Base-by-base conservation (phyloP, 345 rosid species). In the Acer campestre region DNA sequence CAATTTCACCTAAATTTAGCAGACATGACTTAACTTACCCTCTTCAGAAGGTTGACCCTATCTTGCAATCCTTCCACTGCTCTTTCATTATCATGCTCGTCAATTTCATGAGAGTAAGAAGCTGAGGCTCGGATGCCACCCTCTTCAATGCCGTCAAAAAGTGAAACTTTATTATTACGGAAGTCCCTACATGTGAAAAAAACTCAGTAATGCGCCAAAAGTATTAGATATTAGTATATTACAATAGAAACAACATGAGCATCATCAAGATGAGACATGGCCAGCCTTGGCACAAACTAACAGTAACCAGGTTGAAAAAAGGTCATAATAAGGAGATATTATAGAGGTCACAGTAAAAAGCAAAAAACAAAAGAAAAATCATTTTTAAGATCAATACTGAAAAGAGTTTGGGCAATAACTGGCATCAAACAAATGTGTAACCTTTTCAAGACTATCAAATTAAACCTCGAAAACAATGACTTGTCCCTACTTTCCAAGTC, bases 41-140 rank as follows among this genome's bases (percentile, higher is more conserved):
- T 86, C 86, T 95, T 95, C 73, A 95, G 88, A 74, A 92, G 87
- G 86, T 62, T 84, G 82, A 90, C 98, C 81, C 97, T 89, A 80
- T 93, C 99, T 86, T 93, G 98, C 82, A 95, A 86, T 44, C 96
- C 99, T 78, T 95, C 99, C 86, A 93, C 46, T 29, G 96, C 99
- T 86, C 87, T 88, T 71, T 95, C 98, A 75, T 95, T 95, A 61
- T 91, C 99, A 80, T 93, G 98, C 86, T 93, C 98, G 64, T 93
- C 88, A 79, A 93, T 95, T 84, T 92, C 99, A 74, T 92, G 97
- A 27, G 93, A 89, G 86, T 90, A 95, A 35, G 93, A 88, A 81
- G 99, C 80, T 7, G 93, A 81, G 46, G 94, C 95, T 86, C 97
- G 89, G 77, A 95, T 92, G 82, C 99, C 98, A 81, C 99, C 98